Base-by-base conservation (phyloP, 1,139 yeast genomes). In the Diutina mesorugosa region DNA sequence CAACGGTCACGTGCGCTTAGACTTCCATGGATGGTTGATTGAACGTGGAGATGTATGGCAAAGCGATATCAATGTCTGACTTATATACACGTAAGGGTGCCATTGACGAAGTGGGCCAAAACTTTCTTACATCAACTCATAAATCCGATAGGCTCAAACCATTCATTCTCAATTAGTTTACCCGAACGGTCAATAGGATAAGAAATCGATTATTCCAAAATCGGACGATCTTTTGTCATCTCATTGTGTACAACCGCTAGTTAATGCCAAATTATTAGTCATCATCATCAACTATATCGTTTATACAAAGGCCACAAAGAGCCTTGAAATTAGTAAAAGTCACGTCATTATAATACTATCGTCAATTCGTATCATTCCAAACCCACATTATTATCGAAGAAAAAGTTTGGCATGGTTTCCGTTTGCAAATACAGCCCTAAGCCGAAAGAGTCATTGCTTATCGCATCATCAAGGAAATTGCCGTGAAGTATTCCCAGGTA, bases 351-450 rank as follows among this genome's bases (percentile, higher is more conserved):
- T 3, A 7, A n/a, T 9, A 6, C 21, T 41, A 41, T 12, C 45
- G 47, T 45, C 26, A 45, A n/a, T 7, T 45, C 47, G 26, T n/a
- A 30, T 50, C 35, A 50, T 16, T 50, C 21, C 28, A 50, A n/a
- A 4, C 53, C 53, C 18, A 55, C 6, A 29, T 55, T 50, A 9
- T 29, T 29, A 29, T 57, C 56, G 28, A 47, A 45, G 29, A 57
- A 57, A 26, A 54, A 57, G 35, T 57, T 55, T 6, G 58, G 55
- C 48, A 55, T 21, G 26, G 30, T 46, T 5, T 48, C 55, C 18
- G 45, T 16, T 30, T 52, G 57, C 5, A 55, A 45, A 30, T 14
- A 47, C 35, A 28, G 30, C 18, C 38, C 21, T 30, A 55, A 54
- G 28, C 46, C 18, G 18, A 54, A 48, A 16, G 35, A 30, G 21